These are phyloP conservation scores for Aspergillus nanangensis DNA, from an alignment of 495 filamentous ascomycete genomes.

Conservation along the genomic window DNA sequence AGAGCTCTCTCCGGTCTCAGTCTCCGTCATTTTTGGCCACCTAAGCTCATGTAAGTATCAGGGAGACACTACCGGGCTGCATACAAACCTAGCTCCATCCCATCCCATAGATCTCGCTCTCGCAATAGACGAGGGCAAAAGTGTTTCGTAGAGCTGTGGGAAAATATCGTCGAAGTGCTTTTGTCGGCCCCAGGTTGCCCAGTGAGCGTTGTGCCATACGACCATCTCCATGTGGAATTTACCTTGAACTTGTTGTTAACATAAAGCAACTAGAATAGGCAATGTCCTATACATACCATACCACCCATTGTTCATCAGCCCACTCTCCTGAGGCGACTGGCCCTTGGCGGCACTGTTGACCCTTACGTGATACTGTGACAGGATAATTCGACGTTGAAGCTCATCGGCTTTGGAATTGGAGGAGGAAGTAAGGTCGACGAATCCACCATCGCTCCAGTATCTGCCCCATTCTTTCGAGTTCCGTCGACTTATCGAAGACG, in stretches of 20 bases:
- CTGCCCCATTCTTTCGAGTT: conserved; percentile 5
- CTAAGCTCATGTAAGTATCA: not conserved
- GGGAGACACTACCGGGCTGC: not conserved
- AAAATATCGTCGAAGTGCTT: conserved; percentile 11
- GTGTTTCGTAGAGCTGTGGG: conserved; percentile 8
- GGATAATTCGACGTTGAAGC: conserved; percentile 14
- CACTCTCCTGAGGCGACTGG: conserved; percentile 15
- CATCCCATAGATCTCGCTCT: conserved; percentile 14
- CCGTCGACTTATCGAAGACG: not conserved
- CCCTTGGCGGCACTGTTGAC: conserved; percentile 13
- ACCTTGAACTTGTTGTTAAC: not conserved
- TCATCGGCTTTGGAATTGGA: conserved; percentile 10
- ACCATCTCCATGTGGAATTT: conserved; percentile 20
- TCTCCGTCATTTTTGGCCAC: conserved; percentile 16
- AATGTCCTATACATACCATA: conserved; percentile 6
- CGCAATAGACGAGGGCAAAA: conserved; percentile 8
- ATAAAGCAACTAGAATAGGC: not conserved
- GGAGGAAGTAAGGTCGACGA: conserved; percentile 10
- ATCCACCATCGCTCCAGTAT: conserved; percentile 12
- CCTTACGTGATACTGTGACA: conserved; percentile 14
- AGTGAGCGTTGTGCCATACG: conserved; percentile 16
- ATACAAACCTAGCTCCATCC: conserved; percentile 9
- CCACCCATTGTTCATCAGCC: conserved; percentile 18
- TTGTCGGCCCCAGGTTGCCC: conserved; percentile 14
- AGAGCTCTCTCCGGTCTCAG: conserved; percentile 8